Evolutionary conservation across 495 filamentous ascomycete genomes (phyloP).

Genomic region (Clavariopsis aquatica): DNA sequence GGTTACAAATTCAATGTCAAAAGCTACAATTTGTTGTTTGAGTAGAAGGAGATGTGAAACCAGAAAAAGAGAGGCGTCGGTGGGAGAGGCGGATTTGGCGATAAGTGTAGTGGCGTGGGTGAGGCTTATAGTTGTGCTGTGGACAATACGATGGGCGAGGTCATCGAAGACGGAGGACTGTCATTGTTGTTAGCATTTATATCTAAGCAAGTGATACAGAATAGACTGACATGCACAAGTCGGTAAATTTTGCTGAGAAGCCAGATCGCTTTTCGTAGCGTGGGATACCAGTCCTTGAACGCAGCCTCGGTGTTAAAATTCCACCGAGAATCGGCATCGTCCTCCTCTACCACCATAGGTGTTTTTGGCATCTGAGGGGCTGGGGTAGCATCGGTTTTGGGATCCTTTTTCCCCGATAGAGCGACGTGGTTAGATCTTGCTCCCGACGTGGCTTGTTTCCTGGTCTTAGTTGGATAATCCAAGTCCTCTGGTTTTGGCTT

Average conservation of each 20-base stretch:
- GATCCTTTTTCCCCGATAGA: constrained; percentile 48
- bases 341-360: constrained; percentile 55
- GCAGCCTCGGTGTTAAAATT: constrained; percentile 42
- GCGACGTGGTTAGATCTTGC: constrained; percentile 48
- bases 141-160: constrained; percentile 74
- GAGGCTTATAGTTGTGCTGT: constrained; percentile 70
- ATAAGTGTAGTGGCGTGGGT: constrained; percentile 55
- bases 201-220: background rate
- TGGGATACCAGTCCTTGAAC: constrained; percentile 65
- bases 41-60: constrained; percentile 89
- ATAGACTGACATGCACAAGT: constrained; percentile 68
- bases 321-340: constrained; percentile 41
- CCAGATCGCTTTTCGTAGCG: constrained; percentile 76
- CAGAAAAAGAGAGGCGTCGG: constrained; percentile 79
- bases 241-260: constrained; percentile 83
- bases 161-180: constrained; percentile 73
- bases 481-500: constrained; percentile 68
- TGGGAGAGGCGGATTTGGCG: constrained; percentile 47
- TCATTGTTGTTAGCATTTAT: constrained; percentile 25
- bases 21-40: constrained; percentile 86
- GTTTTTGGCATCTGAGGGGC: constrained; percentile 55
- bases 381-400: constrained; percentile 45
- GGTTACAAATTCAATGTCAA: constrained; percentile 83
- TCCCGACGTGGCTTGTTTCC: constrained; percentile 47
- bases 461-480: constrained; percentile 61